Base-by-base conservation (phyloP, 331 rosid genomes). In the Malus hybrid region DNA sequence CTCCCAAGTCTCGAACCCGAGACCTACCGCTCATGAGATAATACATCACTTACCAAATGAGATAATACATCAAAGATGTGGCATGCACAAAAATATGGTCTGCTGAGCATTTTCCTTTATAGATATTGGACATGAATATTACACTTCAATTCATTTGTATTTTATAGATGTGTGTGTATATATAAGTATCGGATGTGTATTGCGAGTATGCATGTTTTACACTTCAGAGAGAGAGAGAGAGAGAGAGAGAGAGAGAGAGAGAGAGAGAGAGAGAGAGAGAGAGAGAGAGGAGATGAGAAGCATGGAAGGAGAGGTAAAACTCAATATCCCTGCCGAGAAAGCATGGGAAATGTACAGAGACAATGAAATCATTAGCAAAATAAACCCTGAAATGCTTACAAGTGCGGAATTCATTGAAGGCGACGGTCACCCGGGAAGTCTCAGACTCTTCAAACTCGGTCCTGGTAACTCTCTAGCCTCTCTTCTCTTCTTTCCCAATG, bases 341-440 rank as follows among this genome's bases (percentile, higher is more conserved):
- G 87, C 85, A 48, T 80, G 87, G 87, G 59, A 74, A 70, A 84
- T 84, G 80, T 80, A 80, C 73, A 80, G 87, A 80, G 75, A 80
- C 78, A 36, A 83, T 36, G 57, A 83, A 29, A 79, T 80, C 61
- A 73, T 80, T 8, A 74, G 78, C 75, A 63, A 80, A 70, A 84
- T 84, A 65, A 81, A 84, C 32, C 88, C 83, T 3, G 72, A 84
- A n/a, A 73, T 81, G 88, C 85, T 84, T 75, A 64, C 77, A 31
- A 66, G 55, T 56, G 83, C 75, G 19, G 70, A 84, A 44, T 84
- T 63, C 62, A 66, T 84, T 48, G 42, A 78, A 44, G 88, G 85
- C 1, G 83, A 84, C 72, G 85, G 88, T 15, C 42, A 77, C 44
- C 85, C 77, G 10, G 85, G 85, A 50, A 74, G 76, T 67, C 69